Evolutionary conservation across 2,329 filamentous ascomycete species (phyloP).

Genomic region (Sarocladiaceae sp.): DNA sequence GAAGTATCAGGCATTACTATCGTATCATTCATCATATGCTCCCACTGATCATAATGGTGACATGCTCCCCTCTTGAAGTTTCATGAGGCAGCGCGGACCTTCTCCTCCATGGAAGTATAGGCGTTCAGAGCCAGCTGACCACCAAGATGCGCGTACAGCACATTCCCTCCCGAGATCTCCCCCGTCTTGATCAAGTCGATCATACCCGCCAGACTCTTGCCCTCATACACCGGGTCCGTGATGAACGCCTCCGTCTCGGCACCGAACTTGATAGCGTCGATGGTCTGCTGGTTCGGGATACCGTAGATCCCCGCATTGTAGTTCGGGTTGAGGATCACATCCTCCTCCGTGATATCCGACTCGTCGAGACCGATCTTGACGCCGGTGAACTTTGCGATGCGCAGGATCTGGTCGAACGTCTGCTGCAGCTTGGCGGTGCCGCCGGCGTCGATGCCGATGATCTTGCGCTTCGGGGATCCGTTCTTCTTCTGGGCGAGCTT

Average conservation of each 20-base stretch:
- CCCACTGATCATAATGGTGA: too few relatives aligned
- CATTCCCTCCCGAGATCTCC: slow-evolving; percentile 57
- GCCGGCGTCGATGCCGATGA: slow-evolving; percentile 58
- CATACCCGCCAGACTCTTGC: slow-evolving; percentile 68
- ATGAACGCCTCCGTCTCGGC: slow-evolving; percentile 66
- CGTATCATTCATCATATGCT: too few relatives aligned
- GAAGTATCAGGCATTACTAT: too few relatives aligned
- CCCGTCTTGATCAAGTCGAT: slow-evolving; percentile 59
- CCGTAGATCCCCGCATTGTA: slow-evolving; percentile 66
- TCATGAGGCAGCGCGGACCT: too few relatives aligned
- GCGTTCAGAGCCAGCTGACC: slow-evolving; percentile 65
- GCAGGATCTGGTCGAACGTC: slow-evolving; percentile 58
- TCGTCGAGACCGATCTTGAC: slow-evolving; percentile 54
- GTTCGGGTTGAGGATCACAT: slow-evolving; percentile 53
- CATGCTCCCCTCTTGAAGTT: too few relatives aligned
- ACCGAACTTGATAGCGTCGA: slow-evolving; percentile 62
- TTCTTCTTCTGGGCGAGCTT: slow-evolving; percentile 48
- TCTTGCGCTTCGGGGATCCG: slow-evolving; percentile 39
- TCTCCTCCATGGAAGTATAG: slow-evolving; percentile 36
- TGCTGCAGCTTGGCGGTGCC: slow-evolving; percentile 43
- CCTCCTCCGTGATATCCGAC: slow-evolving; percentile 53
- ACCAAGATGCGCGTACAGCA: slow-evolving; percentile 66
- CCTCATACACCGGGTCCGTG: slow-evolving; percentile 71
- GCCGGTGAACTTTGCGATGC: slow-evolving; percentile 59
- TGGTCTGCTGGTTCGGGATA: slow-evolving; percentile 57